Conservation (phyloP, 2,329 filamentous ascomycete genomes). For the Alternaria sp. region DNA sequence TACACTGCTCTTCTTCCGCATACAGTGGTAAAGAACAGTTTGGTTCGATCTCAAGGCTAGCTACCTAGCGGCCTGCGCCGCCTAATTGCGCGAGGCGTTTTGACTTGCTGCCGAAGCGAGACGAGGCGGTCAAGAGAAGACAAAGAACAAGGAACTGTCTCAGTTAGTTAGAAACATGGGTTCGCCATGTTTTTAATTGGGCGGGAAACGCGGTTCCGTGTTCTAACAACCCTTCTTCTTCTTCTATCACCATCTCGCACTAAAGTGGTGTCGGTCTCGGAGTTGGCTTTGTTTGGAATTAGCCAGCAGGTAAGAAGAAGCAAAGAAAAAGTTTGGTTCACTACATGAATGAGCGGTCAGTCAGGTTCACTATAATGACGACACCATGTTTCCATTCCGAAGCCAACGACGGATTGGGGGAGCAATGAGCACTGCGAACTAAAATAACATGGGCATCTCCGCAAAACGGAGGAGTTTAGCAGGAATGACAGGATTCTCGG, state of each 20-base stretch:
- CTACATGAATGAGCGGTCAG: slow-evolving; percentile 6
- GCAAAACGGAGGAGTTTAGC: no score
- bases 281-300: no score
- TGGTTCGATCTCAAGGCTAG: neutral
- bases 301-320: neutral
- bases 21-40: neutral
- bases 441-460: no score
- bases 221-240: no score
- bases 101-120: neutral
- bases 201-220: neutral
- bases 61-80: no score
- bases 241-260: no score
- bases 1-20: no score
- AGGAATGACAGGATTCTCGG: neutral
- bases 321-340: neutral
- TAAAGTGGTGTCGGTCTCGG: no score
- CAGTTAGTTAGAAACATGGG: neutral
- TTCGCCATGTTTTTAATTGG: neutral
- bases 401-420: no score
- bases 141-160: neutral
- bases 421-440: no score
- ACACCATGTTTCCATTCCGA: neutral
- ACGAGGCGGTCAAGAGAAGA: slow-evolving; percentile 5
- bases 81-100: no score
- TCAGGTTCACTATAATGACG: neutral